Base-by-base conservation (phyloP, 2,329 filamentous ascomycete genomes). In the Beauveria australis region DNA sequence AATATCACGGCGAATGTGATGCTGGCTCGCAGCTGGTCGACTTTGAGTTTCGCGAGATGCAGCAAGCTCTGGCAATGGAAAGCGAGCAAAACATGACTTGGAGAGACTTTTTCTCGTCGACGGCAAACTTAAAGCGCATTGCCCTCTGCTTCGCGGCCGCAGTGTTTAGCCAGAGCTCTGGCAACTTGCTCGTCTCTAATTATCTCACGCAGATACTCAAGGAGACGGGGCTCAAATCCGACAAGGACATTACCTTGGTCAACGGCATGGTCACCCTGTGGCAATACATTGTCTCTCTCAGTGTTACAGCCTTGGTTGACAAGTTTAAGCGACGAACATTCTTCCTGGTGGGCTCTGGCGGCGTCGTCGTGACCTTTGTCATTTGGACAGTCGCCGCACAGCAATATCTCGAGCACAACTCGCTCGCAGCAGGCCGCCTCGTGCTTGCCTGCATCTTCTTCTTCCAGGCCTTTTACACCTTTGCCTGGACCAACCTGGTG, bases 1-100 rank as follows among this genome's bases (percentile, higher is more conserved):
- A 80, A 60, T 81, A 80, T 46, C 79, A 83, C 58, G 79, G 77
- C 26, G 79, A 81, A 61, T 73, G 75, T 33, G 73, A 81, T 51
- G 64, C 69, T 0, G 69, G 76, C 2, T 76, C 73, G 1, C 73
- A 76, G 54, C 67, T 81, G 6, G 79, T 82, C 16, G 69, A 75
- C 12, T 73, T 78, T 24, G 80, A 82, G 63, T 76, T 74, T 51
- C 70, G 75, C 9, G 79, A 83, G 66, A 82, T 83, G 59, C 75
- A 76, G 62, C 72, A 79, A 59, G 76, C 18, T 74, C 81, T 55
- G 68, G 7, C 66, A 22, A 72, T 78, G 43, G 79, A 82, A 61
- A 65, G 68, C 2, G 74, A 77, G 64, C 67, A 72, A 30, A 76
- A 76, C 60, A 75, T 74, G 62, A 73, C 72, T 0, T 80, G 76